Evolutionary conservation across 2,329 filamentous ascomycete genomes (phyloP).

Genomic region (Sclerotinia subarctica): DNA sequence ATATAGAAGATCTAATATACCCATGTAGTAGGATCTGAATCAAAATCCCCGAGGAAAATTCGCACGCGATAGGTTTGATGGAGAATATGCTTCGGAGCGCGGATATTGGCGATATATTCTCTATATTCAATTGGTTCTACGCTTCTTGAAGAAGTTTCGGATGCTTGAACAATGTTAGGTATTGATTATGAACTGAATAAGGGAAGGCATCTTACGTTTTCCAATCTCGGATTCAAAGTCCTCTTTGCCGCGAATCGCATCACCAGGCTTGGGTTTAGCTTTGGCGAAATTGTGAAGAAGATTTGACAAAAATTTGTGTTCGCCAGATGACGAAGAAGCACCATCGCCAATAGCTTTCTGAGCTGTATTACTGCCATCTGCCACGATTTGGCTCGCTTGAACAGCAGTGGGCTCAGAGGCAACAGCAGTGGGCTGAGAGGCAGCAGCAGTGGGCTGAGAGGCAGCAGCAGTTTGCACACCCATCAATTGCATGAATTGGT

Average conservation of each 20-base stretch:
- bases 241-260: conserved; percentile 14
- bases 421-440: no score
- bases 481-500: conserved; percentile 22
- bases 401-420: neutral
- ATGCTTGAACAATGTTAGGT: neutral
- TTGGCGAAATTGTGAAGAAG: neutral
- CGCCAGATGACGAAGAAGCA: neutral
- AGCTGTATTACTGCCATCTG: neutral
- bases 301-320: neutral
- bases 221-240: conserved; percentile 31
- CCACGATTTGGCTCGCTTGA: neutral
- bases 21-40: conserved; percentile 35
- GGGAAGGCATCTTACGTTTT: conserved; percentile 22
- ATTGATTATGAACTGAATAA: no score
- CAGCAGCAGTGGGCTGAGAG: neutral
- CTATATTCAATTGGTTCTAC: conserved; percentile 27
- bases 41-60: conserved; percentile 41
- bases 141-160: neutral
- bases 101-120: conserved; percentile 41
- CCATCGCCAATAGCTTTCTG: neutral
- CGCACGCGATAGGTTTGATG: conserved; percentile 40
- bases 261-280: neutral
- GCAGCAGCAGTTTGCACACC: neutral
- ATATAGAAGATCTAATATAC: neutral
- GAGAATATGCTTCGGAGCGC: conserved; percentile 39